Percentiles rank a stretch among this genome's conserved stretches.
Evolutionary conservation across 2,329 filamentous ascomycete genomes (phyloP).

Genomic region (Diplodia seriata): DNA sequence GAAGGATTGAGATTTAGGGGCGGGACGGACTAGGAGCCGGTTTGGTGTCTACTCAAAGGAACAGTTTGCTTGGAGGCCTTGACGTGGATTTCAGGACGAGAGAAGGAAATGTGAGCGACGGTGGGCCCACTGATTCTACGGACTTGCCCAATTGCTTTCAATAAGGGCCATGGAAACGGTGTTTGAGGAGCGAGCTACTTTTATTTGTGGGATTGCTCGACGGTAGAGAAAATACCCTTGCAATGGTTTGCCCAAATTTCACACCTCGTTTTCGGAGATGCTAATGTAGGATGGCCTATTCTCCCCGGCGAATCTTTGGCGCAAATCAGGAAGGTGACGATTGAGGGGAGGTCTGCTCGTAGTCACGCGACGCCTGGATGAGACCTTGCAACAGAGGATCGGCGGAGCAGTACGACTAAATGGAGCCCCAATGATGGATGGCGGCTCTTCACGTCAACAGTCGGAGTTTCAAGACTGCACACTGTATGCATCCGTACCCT

Average conservation of each 20-base stretch:
- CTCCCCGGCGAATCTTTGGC: neutral
- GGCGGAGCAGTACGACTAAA: neutral
- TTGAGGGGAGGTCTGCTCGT: neutral
- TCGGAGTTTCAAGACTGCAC: neutral
- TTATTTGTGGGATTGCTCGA: slow-evolving; percentile 4
- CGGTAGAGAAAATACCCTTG: slow-evolving; percentile 23
- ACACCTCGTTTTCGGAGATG: neutral
- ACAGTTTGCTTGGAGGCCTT: slow-evolving; percentile 10
- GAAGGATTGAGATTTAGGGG: neutral
- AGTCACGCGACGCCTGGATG: neutral
- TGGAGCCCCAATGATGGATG: neutral
- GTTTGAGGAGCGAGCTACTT: slow-evolving; percentile 11
- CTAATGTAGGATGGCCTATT: neutral
- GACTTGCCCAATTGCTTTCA: slow-evolving; percentile 6
- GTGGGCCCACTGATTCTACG: neutral
- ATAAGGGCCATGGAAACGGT: slow-evolving; percentile 14
- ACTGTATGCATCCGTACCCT: neutral
- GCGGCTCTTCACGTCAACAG: neutral
- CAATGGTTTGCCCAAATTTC: slow-evolving; percentile 12
- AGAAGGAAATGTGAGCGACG: neutral
- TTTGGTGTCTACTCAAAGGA: neutral
- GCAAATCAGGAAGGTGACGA: slow-evolving; percentile 1
- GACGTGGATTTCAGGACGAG: neutral
- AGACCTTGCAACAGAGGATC: neutral
- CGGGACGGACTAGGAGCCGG: neutral